Percentiles rank a stretch among this genome's conserved stretches.
These are phyloP conservation scores for Perkinsus marinus DNA, from an alignment of 169 alveolate species.

Conservation along the genomic window DNA sequence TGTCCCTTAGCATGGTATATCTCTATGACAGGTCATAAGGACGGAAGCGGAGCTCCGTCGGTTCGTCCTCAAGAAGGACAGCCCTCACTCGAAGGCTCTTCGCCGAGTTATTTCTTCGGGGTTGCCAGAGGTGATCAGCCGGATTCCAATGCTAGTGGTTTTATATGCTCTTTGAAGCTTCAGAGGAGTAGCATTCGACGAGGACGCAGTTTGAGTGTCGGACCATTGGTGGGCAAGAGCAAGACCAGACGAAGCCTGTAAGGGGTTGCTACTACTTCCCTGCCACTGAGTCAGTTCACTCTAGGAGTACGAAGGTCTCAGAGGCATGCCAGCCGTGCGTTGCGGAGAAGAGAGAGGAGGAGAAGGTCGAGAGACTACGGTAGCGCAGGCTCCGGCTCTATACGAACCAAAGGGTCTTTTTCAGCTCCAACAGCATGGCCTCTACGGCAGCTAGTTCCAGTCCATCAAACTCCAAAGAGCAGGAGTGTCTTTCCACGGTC, in stretches of 20 bases:
- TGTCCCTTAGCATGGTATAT: neutral
- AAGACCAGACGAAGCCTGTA: neutral
- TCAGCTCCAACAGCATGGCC: neutral
- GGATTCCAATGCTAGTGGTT: neutral
- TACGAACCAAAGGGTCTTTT: neutral
- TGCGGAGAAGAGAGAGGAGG: too few species aligned
- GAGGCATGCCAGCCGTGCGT: too few species aligned
- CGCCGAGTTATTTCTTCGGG: neutral
- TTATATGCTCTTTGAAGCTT: neutral
- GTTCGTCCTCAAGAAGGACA: neutral
- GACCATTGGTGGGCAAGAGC: neutral
- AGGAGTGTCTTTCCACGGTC: neutral
- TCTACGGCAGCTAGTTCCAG: neutral
- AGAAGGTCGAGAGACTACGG: too few species aligned
- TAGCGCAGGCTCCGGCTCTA: too few species aligned
- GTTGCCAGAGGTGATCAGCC: neutral
- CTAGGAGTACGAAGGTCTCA: too few species aligned
- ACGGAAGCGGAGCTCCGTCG: neutral
- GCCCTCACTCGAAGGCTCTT: neutral
- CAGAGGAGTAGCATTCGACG: neutral
- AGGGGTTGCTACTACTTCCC: neutral
- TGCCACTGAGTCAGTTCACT: too few species aligned
- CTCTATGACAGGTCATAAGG: neutral
- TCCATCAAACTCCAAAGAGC: neutral
- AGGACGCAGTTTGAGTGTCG: neutral